Conservation (phyloP, 768 basidiomycete species). For the Ramaria rubella region DNA sequence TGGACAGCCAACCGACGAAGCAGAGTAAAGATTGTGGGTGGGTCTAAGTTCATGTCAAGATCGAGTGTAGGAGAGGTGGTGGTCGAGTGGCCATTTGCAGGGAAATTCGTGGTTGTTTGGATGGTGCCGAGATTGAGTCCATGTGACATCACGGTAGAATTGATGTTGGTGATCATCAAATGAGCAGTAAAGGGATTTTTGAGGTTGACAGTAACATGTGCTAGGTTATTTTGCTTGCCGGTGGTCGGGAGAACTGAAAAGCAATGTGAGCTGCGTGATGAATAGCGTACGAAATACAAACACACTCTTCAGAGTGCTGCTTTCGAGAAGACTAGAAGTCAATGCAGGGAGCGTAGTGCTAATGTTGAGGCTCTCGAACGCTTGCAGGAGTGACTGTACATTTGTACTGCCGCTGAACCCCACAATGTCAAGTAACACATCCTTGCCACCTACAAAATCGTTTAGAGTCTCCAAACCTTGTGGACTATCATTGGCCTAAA, state of each 20-base stretch:
- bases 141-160: slow-evolving; percentile 53
- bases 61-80: slow-evolving; percentile 52
- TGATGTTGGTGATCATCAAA: slow-evolving; percentile 51
- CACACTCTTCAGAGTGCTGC: slow-evolving; percentile 49
- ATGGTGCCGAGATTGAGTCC: slow-evolving; percentile 61
- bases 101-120: slow-evolving; percentile 44
- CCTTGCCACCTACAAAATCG: slow-evolving; percentile 60
- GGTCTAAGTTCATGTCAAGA: slow-evolving; percentile 63
- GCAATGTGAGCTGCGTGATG: neutral
- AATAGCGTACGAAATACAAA: neutral
- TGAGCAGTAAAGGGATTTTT: slow-evolving; percentile 61
- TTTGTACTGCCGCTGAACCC: slow-evolving; percentile 58
- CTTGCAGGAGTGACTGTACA: slow-evolving; percentile 49
- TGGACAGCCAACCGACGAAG: slow-evolving; percentile 60
- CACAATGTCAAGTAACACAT: slow-evolving; percentile 48
- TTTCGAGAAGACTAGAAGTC: slow-evolving; percentile 46
- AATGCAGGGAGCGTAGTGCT: slow-evolving; percentile 54
- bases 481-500: slow-evolving; percentile 52
- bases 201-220: slow-evolving; percentile 55
- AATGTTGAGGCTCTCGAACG: slow-evolving; percentile 55
- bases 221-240: slow-evolving; percentile 56
- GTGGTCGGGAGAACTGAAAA: slow-evolving; percentile 47
- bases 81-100: slow-evolving; percentile 43
- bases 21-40: slow-evolving; percentile 60
- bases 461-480: slow-evolving; percentile 57